Evolutionary conservation across 306 rosid species (phyloP).

Genomic region (Echinosophora koreensis): DNA sequence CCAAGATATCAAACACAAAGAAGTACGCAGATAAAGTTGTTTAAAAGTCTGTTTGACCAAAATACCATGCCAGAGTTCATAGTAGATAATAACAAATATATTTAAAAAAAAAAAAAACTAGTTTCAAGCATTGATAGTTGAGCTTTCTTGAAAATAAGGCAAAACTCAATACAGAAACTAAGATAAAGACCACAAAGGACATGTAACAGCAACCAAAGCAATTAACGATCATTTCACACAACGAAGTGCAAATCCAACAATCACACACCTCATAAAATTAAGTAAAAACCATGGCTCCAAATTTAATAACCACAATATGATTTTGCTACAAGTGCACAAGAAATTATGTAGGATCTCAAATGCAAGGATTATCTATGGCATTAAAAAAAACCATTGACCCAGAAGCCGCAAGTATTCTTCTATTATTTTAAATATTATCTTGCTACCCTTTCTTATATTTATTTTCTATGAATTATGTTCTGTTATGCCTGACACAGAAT

Average conservation of each 20-base stretch:
- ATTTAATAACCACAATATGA: constrained; percentile 27
- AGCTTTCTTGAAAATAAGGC: not conserved
- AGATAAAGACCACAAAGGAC: not conserved
- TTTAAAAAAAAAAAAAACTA: not conserved
- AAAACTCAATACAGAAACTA: not conserved
- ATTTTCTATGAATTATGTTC: not conserved
- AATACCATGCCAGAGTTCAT: constrained; percentile 19
- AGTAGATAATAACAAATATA: constrained; percentile 17
- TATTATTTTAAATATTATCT: not conserved
- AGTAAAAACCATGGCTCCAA: not conserved
- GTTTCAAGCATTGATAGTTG: not conserved
- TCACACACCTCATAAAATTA: not conserved
- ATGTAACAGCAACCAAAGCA: not conserved
- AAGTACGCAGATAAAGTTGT: not conserved
- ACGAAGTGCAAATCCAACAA: not conserved
- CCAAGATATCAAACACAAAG: constrained; percentile 1
- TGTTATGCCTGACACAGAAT: not conserved
- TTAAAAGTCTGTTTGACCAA: not conserved
- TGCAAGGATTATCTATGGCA: not conserved
- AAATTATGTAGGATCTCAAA: not conserved
- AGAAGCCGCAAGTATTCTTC: constrained; percentile 13
- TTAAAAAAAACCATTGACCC: not conserved
- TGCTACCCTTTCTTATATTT: not conserved
- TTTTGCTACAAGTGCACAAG: constrained; percentile 23
- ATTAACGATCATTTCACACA: not conserved